phyloP scores from a whole-genome alignment of 192 early-diverging fungal species.

The Kappamyces sp. region DNA sequence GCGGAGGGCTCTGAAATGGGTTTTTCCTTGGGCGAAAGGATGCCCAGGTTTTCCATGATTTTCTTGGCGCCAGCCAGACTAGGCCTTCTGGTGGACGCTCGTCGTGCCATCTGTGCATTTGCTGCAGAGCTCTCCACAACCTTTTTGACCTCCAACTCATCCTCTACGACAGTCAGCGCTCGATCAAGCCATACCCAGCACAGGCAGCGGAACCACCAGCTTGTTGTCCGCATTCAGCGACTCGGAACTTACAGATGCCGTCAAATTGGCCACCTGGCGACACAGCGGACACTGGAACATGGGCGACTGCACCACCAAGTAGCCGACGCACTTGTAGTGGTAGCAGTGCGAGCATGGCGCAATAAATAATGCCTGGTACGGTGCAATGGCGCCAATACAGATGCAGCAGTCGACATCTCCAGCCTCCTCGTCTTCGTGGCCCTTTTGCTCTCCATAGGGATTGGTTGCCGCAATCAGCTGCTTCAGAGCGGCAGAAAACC shows the following conservation, averaged over 20 bases:
- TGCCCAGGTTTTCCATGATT: no score
- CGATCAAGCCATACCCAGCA: background rate
- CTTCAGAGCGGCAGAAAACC: conserved; percentile 44
- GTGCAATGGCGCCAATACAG: conserved; percentile 47
- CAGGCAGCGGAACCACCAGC: no score
- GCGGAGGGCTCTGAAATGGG: no score
- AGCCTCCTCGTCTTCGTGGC: conserved; percentile 28
- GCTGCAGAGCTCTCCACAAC: no score
- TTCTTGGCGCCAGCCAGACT: no score
- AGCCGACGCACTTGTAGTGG: conserved; percentile 54
- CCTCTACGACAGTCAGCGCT: conserved; percentile 1
- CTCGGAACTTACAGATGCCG: conserved; percentile 47
- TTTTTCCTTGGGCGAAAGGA: no score
- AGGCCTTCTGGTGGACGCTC: no score
- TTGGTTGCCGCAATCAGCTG: conserved; percentile 50
- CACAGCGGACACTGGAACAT: conserved; percentile 65
- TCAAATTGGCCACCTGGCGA: conserved; percentile 56
- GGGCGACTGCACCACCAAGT: conserved; percentile 37
- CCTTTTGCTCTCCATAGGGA: conserved; percentile 35
- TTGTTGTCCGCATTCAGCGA: conserved; percentile 33
- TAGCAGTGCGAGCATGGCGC: conserved; percentile 62
- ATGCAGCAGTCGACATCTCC: conserved; percentile 52
- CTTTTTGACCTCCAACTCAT: background rate
- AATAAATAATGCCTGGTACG: conserved; percentile 57
- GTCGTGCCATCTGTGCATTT: no score